Evolutionary conservation across 305 asterid genomes (phyloP), one percentile per base, ranked within the genome.

Genomic region (Fraxinus sp.): DNA sequence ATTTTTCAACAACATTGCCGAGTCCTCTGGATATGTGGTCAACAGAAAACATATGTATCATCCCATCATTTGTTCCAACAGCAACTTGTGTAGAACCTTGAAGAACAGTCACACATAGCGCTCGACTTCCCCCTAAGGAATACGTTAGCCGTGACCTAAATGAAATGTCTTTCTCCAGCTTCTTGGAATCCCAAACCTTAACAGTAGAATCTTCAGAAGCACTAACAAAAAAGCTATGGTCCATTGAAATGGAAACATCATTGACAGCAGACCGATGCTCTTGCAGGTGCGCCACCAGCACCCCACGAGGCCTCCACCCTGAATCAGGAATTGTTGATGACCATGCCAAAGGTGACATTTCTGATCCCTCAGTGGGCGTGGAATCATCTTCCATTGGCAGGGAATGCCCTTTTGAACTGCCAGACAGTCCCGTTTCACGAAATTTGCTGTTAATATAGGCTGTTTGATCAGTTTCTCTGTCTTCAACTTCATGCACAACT

Each of bases 221-320:
- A 89, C 95, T 95, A 20, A 97, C 99, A 80, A 97, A 97, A 87
- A 97, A 93, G 46, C 94, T 90, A 85, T 97, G 97, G 87, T 97
- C 99, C 87, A 89, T 89, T 84, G 99, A 97, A 84, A 93, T 88
- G 68, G 98, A 93, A 78, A 97, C 91, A 86, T 97, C 99, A 85
- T 92, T 95, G 59, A 97, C 98, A 86, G 98, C 97, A 87, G 97
- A 90, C 24, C 87, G 91, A 90, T 97, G 98, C 91, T 95, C 99
- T 88, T 95, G 99, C 80, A 97, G 94, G 85, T 97, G 98, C 46
- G 98, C 99, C 86, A 97, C 98, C 91, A 97, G 88, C 82, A 97
- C 98, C 85, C 98, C 99, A 77, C 98, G 97, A 80, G 98, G 99
- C 89, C 95, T 95, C 99, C 99, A 97, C 71, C 98, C 98, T 70